Conservation (phyloP, 495 filamentous ascomycete genomes). For the Talaromyces nanjingensis region DNA sequence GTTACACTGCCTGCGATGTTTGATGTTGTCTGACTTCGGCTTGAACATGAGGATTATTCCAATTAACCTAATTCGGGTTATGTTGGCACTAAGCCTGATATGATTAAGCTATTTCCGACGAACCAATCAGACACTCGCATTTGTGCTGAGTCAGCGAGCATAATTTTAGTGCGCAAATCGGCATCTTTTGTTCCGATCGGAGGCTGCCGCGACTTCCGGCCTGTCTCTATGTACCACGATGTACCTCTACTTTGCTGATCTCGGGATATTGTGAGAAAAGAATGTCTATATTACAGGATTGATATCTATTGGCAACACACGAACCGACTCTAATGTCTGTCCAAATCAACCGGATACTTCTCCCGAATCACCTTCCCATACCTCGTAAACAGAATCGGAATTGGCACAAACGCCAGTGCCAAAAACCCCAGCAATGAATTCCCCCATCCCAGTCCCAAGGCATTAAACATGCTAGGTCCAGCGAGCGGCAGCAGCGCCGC, state of each 20-base stretch:
- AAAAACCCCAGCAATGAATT: constrained; percentile 61
- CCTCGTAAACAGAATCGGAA: constrained; percentile 24
- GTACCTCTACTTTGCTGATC: too few relatives aligned
- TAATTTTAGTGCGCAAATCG: not conserved
- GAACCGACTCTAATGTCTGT: not conserved
- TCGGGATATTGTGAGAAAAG: not conserved
- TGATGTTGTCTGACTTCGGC: not conserved
- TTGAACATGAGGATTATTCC: not conserved
- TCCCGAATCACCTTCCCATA: constrained; percentile 27
- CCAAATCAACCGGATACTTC: constrained; percentile 20
- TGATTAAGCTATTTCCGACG: not conserved
- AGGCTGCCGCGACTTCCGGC: not conserved
- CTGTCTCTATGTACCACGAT: not conserved
- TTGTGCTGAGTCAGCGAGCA: not conserved
- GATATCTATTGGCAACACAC: not conserved
- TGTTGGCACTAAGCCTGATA: not conserved
- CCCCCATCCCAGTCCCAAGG: constrained; percentile 59
- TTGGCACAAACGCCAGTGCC: constrained; percentile 42
- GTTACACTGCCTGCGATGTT: not conserved
- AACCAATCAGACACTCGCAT: not conserved
- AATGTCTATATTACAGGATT: not conserved
- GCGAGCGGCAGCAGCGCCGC: constrained; percentile 59
- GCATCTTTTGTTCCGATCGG: not conserved
- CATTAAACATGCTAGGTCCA: constrained; percentile 53
- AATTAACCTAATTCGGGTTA: not conserved